Evolutionary conservation across 2,329 filamentous ascomycete genomes (phyloP).

Genomic region (Chaetomium globosum): DNA sequence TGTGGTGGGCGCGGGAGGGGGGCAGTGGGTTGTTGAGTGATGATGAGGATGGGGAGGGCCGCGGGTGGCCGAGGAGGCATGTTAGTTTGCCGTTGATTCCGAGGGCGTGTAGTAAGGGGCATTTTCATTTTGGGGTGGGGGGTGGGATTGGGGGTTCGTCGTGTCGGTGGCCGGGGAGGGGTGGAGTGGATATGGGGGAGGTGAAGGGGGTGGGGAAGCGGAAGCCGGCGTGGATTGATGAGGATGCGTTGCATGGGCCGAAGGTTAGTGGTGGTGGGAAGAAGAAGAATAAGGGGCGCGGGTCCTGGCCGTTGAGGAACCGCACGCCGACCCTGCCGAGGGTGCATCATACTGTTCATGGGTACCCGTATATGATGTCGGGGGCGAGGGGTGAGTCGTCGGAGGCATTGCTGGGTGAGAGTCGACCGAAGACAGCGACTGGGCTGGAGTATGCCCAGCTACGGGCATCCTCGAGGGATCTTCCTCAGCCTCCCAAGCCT

Average conservation of each 20-base stretch:
- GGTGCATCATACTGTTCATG: slow-evolving; percentile 31
- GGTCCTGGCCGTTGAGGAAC: slow-evolving; percentile 39
- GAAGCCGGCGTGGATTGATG: slow-evolving; percentile 51
- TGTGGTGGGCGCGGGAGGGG: not conserved
- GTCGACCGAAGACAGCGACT: not conserved
- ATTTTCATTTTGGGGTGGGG: slow-evolving; percentile 23
- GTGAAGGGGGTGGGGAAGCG: slow-evolving; percentile 20
- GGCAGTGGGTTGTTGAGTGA: not conserved
- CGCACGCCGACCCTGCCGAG: slow-evolving; percentile 45
- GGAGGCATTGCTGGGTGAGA: slow-evolving; percentile 15
- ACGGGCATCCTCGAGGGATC: slow-evolving; percentile 20
- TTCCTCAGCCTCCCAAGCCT: slow-evolving; percentile 31
- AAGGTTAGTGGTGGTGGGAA: slow-evolving; percentile 42
- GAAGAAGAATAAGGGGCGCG: slow-evolving; percentile 34
- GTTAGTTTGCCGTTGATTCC: slow-evolving; percentile 25
- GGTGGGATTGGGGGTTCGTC: not conserved
- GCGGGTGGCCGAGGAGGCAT: slow-evolving; percentile 4
- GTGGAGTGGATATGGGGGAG: slow-evolving; percentile 33
- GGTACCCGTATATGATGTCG: slow-evolving; percentile 21
- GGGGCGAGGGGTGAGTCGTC: not conserved
- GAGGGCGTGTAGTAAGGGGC: slow-evolving; percentile 17
- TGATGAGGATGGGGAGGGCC: slow-evolving; percentile 7
- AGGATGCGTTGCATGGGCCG: slow-evolving; percentile 55
- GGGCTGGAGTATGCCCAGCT: slow-evolving; percentile 28
- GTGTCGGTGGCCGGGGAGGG: slow-evolving; percentile 16